Conservation (phyloP, 345 rosid species). For the Populus ilicifolia region DNA sequence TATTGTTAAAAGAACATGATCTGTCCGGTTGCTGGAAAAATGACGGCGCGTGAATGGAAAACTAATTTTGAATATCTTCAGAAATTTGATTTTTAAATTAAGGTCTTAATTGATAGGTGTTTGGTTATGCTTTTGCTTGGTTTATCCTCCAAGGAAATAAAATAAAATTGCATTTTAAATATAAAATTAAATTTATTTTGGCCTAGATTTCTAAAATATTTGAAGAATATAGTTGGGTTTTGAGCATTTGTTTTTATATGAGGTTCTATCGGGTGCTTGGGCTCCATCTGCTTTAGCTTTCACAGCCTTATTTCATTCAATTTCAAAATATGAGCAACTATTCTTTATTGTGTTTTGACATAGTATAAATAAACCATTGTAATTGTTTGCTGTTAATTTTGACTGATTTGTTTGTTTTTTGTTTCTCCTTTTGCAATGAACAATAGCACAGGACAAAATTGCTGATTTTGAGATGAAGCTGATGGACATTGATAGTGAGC, state of each 20-base stretch:
- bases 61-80: background rate
- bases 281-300: background rate
- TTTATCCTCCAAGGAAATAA: background rate
- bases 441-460: conserved; percentile 86
- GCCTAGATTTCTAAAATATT: background rate
- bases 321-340: background rate
- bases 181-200: background rate
- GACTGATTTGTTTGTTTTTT: background rate
- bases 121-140: background rate
- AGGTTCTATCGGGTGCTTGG: background rate
- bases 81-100: background rate
- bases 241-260: background rate
- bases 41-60: background rate
- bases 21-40: background rate
- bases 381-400: background rate
- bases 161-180: background rate
- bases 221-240: background rate
- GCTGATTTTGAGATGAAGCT: conserved; percentile 97
- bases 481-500: conserved; percentile 99
- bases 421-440: background rate
- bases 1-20: background rate
- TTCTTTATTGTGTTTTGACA: background rate
- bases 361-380: background rate
- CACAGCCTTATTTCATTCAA: background rate
- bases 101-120: background rate